Evolutionary conservation across 2,329 filamentous ascomycete species (phyloP).

Genomic region (Fusarium clavum): DNA sequence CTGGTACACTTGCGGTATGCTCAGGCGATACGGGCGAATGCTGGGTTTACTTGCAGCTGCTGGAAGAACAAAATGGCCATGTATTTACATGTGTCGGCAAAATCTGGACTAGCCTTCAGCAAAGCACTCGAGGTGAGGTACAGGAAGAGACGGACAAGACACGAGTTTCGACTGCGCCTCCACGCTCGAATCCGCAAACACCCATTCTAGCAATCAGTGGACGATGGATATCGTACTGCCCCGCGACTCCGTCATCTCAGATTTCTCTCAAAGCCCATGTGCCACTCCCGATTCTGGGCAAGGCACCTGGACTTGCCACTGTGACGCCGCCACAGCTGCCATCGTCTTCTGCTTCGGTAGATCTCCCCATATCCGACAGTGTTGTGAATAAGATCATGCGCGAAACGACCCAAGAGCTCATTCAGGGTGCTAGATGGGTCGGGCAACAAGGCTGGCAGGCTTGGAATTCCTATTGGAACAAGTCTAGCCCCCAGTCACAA

Average conservation of each 20-base stretch:
- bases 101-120: slow-evolving; percentile 88
- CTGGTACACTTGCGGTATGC: slow-evolving; percentile 76
- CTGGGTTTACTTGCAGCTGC: slow-evolving; percentile 75
- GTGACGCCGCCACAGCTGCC: slow-evolving; percentile 78
- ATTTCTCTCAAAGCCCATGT: slow-evolving; percentile 76
- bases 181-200: slow-evolving; percentile 62
- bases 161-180: slow-evolving; percentile 51
- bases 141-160: slow-evolving; percentile 59
- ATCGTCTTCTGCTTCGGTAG: slow-evolving; percentile 72
- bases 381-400: slow-evolving; percentile 82
- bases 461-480: slow-evolving; percentile 85
- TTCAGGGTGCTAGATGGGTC: slow-evolving; percentile 80
- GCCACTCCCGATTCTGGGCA: slow-evolving; percentile 65
- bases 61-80: slow-evolving; percentile 56
- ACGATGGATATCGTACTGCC: slow-evolving; percentile 83
- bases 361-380: slow-evolving; percentile 77
- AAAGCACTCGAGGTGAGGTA: slow-evolving; percentile 62
- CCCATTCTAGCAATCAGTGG: slow-evolving; percentile 77
- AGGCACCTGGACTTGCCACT: slow-evolving; percentile 67
- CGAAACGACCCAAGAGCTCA: slow-evolving; percentile 81
- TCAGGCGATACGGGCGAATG: slow-evolving; percentile 89
- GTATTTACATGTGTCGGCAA: slow-evolving; percentile 81
- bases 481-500: slow-evolving; percentile 57
- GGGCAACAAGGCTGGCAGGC: slow-evolving; percentile 81
- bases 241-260: slow-evolving; percentile 76